These are phyloP conservation scores for Penicillium vulpinum DNA, from an alignment of 2,329 filamentous ascomycete genomes.

Conservation along the genomic window DNA sequence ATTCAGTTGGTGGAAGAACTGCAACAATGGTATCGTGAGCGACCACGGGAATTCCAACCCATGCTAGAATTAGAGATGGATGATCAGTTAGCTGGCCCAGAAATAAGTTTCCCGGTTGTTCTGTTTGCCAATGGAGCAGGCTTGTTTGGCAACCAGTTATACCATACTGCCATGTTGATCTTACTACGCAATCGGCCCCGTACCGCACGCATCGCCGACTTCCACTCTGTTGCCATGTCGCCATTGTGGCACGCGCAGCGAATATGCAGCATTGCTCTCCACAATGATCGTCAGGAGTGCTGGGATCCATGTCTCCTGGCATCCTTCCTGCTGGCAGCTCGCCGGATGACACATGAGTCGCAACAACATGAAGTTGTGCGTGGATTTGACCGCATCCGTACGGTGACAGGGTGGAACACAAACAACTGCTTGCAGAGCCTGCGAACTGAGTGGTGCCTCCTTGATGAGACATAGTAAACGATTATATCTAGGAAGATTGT, in stretches of 20 bases:
- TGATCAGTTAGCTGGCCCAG: constrained; percentile 14
- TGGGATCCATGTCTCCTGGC: constrained; percentile 54
- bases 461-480: constrained; percentile 18
- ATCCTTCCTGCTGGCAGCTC: constrained; percentile 49
- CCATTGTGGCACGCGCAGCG: constrained; percentile 52
- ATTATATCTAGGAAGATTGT: background rate
- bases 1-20: constrained; percentile 28
- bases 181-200: constrained; percentile 55
- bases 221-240: constrained; percentile 40
- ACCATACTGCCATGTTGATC: constrained; percentile 57
- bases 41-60: constrained; percentile 29
- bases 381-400: constrained; percentile 41
- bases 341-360: constrained; percentile 50
- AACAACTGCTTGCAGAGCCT: constrained; percentile 19
- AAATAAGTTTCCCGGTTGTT: constrained; percentile 38
- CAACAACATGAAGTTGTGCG: constrained; percentile 49
- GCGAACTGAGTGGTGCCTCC: constrained; percentile 25
- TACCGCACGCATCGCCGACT: constrained; percentile 37
- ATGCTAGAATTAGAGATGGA: constrained; percentile 40
- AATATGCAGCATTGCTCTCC: constrained; percentile 52
- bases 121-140: constrained; percentile 50
- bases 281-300: constrained; percentile 47
- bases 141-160: constrained; percentile 54
- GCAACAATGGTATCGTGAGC: constrained; percentile 30
- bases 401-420: constrained; percentile 47